Evolutionary conservation across 306 rosid genomes (phyloP), one percentile per base, ranked within the genome.

Genomic region (Prosopis cineraria): DNA sequence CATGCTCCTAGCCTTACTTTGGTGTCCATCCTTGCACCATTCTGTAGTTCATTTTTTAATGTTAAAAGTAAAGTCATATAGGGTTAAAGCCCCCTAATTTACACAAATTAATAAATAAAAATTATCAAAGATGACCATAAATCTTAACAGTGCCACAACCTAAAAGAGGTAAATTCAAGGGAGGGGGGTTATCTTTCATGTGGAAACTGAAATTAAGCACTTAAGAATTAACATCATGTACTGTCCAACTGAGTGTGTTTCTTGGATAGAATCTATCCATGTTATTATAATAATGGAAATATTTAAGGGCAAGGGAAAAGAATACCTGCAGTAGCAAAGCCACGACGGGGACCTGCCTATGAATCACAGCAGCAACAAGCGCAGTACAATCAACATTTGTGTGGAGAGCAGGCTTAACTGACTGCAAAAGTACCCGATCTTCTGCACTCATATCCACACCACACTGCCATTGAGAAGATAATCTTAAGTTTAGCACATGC

Each of bases 341-440:
- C 14, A 94, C 96, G 24, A 88, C 80, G 34, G 89, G 81, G 73
- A 88, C 86, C 91, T 94, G 97, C 84, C 98, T 88, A 48, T 93
- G 90, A 89, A 90, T 89, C 44, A 90, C 89, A 73, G 98, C 97
- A 34, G 98, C 97, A 74, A 88, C 90, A 7, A 92, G 95, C 53
- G 93, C 93, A 48, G 90, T 88, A 75, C 97, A 92, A 77, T 92
- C 90, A 30, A 85, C 96, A 87, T 92, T 94, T 70, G 90, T 80
- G 86, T 94, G 93, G 19, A 94, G 88, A 76, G 93, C 84, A 76
- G 98, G 98, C 88, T 84, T 92, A 58, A 91, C 82, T 74, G 98
- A 94, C 87, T 83, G 97, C 37, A 94, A 89, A 62, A 94, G 88
- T 60, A 90, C 87, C 80, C 98, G 87, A 43, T 84, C 90, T 6